These are phyloP conservation scores for Cystobasidium sp. DNA, from an alignment of 1,284 basidiomycete species.

Conservation along the genomic window DNA sequence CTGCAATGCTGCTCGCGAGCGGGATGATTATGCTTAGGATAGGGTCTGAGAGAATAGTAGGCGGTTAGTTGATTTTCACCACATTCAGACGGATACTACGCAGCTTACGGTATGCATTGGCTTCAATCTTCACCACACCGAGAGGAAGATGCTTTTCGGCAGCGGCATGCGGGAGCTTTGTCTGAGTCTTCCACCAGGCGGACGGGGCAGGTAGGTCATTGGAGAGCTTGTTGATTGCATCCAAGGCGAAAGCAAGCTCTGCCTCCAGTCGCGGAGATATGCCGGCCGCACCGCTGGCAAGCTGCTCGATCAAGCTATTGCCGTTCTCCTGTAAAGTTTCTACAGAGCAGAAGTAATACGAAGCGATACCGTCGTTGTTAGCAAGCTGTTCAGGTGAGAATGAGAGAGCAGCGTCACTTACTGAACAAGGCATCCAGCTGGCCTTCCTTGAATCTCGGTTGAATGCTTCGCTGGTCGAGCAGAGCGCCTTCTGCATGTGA, in stretches of 20 bases:
- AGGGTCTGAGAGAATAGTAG: neutral
- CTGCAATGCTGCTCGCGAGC: neutral
- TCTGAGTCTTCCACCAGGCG: neutral
- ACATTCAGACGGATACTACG: neutral
- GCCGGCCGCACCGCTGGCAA: neutral
- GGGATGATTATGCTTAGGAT: neutral
- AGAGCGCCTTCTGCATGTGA: neutral
- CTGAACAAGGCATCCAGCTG: slow-evolving; percentile 3
- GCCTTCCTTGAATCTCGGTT: neutral
- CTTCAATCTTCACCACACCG: neutral
- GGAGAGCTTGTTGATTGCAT: neutral
- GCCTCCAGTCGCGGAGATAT: neutral
- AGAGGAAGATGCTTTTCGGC: neutral
- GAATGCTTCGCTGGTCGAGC: neutral
- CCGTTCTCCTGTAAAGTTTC: neutral
- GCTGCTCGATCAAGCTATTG: neutral
- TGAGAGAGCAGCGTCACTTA: neutral
- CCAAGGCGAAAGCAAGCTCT: neutral
- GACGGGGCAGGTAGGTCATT: neutral
- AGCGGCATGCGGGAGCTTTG: neutral
- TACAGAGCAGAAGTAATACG: neutral
- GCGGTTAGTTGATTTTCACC: neutral
- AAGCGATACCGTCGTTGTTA: neutral
- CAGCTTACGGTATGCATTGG: slow-evolving; percentile 5
- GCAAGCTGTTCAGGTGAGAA: neutral